These are phyloP conservation scores for Tetrahymena thermophila DNA, from an alignment of 73 alveolate genomes.

Conservation along the genomic window DNA sequence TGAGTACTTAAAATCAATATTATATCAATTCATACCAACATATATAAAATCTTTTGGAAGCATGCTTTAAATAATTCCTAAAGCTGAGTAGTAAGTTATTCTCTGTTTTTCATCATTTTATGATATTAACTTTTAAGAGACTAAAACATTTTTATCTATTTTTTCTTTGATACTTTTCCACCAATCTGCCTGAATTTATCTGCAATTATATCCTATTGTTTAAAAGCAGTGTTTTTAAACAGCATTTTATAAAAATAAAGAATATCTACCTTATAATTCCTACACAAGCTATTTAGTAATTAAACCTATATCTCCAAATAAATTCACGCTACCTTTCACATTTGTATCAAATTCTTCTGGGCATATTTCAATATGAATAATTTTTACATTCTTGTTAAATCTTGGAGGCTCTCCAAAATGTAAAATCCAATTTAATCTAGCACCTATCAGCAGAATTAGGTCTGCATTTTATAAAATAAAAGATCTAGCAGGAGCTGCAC, in stretches of 20 bases:
- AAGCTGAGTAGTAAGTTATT: constrained; percentile 49
- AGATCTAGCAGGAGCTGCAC: constrained; percentile 76
- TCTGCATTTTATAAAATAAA: constrained; percentile 74
- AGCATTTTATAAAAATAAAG: too few relatives aligned
- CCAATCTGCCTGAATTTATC: constrained; percentile 26
- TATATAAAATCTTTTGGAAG: constrained; percentile 60
- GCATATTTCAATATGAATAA: constrained; percentile 62
- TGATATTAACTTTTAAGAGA: constrained; percentile 7
- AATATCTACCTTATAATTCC: constrained; percentile 26
- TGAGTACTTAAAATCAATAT: too few relatives aligned
- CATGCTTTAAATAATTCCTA: constrained; percentile 33
- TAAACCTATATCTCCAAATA: constrained; percentile 55
- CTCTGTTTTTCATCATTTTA: constrained; percentile 48
- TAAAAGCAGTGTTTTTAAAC: background rate
- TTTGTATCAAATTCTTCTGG: constrained; percentile 60
- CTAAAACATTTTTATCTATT: background rate
- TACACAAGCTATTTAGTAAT: constrained; percentile 16
- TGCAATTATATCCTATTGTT: constrained; percentile 3
- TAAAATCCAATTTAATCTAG: constrained; percentile 82
- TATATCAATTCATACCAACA: constrained; percentile 13
- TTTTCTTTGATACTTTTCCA: constrained; percentile 7
- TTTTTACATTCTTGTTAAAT: constrained; percentile 56
- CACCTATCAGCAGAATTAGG: constrained; percentile 68
- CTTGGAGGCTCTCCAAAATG: constrained; percentile 86
- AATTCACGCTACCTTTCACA: constrained; percentile 37